Evolutionary conservation across 352 stramenopile species (phyloP).

Genomic region (Pythium pyrilobum): DNA sequence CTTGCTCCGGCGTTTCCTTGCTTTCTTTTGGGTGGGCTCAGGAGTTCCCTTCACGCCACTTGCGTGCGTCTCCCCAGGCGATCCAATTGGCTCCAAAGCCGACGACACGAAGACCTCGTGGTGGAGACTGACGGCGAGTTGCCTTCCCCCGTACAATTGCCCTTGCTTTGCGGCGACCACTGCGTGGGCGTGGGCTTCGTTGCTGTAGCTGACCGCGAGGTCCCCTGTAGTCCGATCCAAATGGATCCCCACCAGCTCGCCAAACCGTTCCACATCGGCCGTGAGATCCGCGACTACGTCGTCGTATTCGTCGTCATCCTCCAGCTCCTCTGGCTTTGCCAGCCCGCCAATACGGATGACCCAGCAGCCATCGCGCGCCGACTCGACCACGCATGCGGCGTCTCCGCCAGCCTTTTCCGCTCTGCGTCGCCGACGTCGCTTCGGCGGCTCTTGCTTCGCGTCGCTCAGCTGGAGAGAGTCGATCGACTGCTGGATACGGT

Average conservation of each 20-base stretch:
- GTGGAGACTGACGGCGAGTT: slow-evolving; percentile 4
- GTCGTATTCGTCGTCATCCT: slow-evolving; percentile 35
- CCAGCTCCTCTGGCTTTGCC: slow-evolving; percentile 24
- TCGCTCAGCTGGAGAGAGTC: not conserved
- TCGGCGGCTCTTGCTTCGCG: not conserved
- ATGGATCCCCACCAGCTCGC: not conserved
- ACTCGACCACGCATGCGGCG: not conserved
- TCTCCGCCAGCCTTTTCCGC: not conserved
- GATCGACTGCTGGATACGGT: slow-evolving; percentile 11
- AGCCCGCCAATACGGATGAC: slow-evolving; percentile 14
- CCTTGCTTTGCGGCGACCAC: slow-evolving; percentile 18
- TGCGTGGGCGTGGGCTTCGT: slow-evolving; percentile 8
- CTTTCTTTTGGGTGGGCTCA: no score
- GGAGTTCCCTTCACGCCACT: no score
- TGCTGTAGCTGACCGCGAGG: slow-evolving; percentile 14
- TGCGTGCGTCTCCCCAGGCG: no score
- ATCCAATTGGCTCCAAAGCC: not conserved
- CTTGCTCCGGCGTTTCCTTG: slow-evolving; percentile 30
- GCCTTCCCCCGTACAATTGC: slow-evolving; percentile 33
- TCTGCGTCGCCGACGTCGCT: not conserved
- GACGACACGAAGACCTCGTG: not conserved
- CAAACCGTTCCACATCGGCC: slow-evolving; percentile 18
- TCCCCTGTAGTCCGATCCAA: slow-evolving; percentile 8
- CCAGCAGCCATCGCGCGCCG: no score
- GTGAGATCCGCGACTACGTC: slow-evolving; percentile 30